Evolutionary conservation across 2,329 filamentous ascomycete genomes (phyloP), one percentile per base, ranked within the genome.

Genomic region (Torrubiella hemipterigena): DNA sequence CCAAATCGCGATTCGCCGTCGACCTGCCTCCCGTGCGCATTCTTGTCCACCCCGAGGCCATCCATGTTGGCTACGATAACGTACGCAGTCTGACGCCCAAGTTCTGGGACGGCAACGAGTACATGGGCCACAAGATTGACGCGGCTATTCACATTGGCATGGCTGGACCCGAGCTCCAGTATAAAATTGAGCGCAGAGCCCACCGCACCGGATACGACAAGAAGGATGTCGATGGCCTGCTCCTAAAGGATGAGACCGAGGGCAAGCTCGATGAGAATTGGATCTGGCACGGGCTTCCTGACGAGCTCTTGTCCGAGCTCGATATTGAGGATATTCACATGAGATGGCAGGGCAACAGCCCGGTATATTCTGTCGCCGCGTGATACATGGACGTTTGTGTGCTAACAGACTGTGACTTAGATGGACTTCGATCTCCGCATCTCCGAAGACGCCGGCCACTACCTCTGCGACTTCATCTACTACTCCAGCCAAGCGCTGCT

Each of bases 81-180:
- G 78, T 87, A 20, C 69, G 74, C 30, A 54, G 59, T 10, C 52
- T 77, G 3, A 63, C 87, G 4, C 81, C 84, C 2, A 49, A 49
- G 5, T 61, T 93, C 5, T 73, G 83, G 57, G 58, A 63, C 23
- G 34, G 36, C 18, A n/a, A n/a, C n/a, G 38, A 49, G 53, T 38
- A 49, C 49, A 35, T 51, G 43, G 40, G 50, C 31, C 48, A 45
- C 32, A 54, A 59, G 29, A 67, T 77, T 32, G 80, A 93, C 51
- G 56, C 80, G 18, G 65, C 76, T 15, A 52, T 93, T 4, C 84
- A 93, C 52, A 80, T 93, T 31, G 85, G 85, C 39, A 85, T 93
- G 69, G 81, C 83, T 50, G 49, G 80, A 51, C 46, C 71, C 58
- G 42, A 66, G 52, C 44, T 73, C 11, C 54, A 72, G 43, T 93